Evolutionary conservation across 768 basidiomycete genomes (phyloP).

Genomic region (Rickenella mellea): DNA sequence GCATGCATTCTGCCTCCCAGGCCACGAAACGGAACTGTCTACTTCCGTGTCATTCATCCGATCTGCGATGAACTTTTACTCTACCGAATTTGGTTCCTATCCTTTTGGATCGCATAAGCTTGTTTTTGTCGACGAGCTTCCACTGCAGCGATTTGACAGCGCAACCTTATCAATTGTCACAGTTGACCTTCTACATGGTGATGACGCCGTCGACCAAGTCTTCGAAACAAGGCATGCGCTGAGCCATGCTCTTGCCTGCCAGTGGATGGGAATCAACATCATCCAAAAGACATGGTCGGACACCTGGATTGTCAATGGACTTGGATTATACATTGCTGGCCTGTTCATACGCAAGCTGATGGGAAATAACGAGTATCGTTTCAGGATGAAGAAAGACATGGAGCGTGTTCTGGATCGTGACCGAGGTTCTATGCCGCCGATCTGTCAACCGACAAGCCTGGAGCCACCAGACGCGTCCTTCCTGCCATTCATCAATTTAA

Average conservation of each 20-base stretch:
- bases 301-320: conserved; percentile 92
- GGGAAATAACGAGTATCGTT: conserved; percentile 96
- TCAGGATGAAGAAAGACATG: conserved; percentile 93
- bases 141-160: conserved; percentile 72
- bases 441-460: conserved; percentile 80
- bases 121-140: conserved; percentile 87
- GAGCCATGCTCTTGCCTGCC: conserved; percentile 82
- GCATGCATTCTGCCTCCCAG: conserved; percentile 89
- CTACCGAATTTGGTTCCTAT: conserved; percentile 89
- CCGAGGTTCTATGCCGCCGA: conserved; percentile 80
- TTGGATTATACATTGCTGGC: conserved; percentile 84
- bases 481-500: conserved; percentile 87
- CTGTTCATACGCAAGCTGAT: conserved; percentile 80
- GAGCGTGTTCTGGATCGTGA: conserved; percentile 84
- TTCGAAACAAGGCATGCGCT: conserved; percentile 83
- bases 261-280: conserved; percentile 97
- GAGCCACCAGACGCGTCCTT: conserved; percentile 77
- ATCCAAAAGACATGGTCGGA: conserved; percentile 90
- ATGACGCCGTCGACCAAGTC: conserved; percentile 87
- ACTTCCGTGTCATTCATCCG: conserved; percentile 71
- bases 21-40: conserved; percentile 63
- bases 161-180: conserved; percentile 76
- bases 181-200: conserved; percentile 76
- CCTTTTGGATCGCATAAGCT: conserved; percentile 93
- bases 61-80: conserved; percentile 86